Evolutionary conservation across 2,329 filamentous ascomycete genomes (phyloP).

Genomic region (Trichoderma sp.): DNA sequence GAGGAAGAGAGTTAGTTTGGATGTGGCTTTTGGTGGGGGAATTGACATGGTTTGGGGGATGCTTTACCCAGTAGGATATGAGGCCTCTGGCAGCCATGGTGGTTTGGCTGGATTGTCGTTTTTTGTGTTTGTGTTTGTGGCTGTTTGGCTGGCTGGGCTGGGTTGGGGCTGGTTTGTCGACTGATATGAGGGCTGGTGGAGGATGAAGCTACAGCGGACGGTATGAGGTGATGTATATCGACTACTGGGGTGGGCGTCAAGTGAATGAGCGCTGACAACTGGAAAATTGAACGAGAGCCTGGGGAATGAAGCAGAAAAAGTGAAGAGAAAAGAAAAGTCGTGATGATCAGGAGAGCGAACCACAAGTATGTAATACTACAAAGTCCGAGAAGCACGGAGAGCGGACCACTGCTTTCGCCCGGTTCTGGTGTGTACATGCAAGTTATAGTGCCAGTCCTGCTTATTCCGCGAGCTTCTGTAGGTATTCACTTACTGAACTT

Average conservation of each 20-base stretch:
- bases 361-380: not conserved
- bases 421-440: not conserved
- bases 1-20: not conserved
- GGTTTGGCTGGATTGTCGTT: conserved; percentile 9
- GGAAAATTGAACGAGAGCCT: not conserved
- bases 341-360: conserved; percentile 15
- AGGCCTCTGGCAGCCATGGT: conserved; percentile 40
- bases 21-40: not conserved
- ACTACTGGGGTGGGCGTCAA: not conserved
- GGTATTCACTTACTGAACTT: not conserved
- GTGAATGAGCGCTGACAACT: not conserved
- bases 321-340: not conserved
- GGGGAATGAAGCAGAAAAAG: not conserved
- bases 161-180: not conserved
- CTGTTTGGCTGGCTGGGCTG: not conserved
- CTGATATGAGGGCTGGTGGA: not conserved
- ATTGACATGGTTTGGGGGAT: not conserved
- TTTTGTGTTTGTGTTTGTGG: not conserved
- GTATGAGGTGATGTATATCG: not conserved
- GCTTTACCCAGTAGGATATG: conserved; percentile 47
- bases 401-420: conserved; percentile 3
- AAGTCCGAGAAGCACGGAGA: not conserved
- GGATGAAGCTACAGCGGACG: not conserved
- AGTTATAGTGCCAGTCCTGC: too few relatives aligned
- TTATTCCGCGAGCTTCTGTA: too few relatives aligned